Evolutionary conservation across 768 basidiomycete species (phyloP).

Genomic region (Mycena venus): DNA sequence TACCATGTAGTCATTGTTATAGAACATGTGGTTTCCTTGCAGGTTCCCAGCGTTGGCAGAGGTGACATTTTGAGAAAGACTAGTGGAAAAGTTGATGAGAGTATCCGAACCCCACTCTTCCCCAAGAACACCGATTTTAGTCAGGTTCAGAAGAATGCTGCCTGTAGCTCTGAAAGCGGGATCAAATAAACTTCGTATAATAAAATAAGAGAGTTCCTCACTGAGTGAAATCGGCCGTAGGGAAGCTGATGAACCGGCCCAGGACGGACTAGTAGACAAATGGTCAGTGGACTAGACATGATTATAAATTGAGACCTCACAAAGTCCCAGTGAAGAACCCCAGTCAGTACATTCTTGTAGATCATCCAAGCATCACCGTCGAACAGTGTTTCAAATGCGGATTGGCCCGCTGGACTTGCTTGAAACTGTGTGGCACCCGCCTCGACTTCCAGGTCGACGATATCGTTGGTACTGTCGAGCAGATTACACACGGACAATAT

Average conservation of each 20-base stretch:
- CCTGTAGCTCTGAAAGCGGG: conserved; percentile 60
- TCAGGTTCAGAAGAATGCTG: conserved; percentile 70
- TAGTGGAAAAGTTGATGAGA: conserved; percentile 54
- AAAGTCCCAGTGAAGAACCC: conserved; percentile 79
- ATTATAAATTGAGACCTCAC: conserved; percentile 52
- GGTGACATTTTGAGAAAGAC: conserved; percentile 49
- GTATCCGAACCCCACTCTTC: conserved; percentile 62
- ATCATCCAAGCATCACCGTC: conserved; percentile 81
- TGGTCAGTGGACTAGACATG: conserved; percentile 3
- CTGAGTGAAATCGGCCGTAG: conserved; percentile 61
- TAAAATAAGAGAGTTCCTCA: conserved; percentile 35
- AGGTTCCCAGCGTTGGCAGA: conserved; percentile 69
- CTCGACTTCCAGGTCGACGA: conserved; percentile 71
- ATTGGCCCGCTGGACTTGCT: conserved; percentile 55
- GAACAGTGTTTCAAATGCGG: conserved; percentile 68
- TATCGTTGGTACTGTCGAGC: conserved; percentile 66
- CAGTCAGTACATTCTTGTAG: conserved; percentile 67
- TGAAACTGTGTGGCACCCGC: conserved; percentile 71
- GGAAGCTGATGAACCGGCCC: conserved; percentile 77
- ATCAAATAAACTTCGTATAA: neutral
- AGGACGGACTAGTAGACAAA: conserved; percentile 64
- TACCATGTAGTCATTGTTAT: conserved; percentile 79
- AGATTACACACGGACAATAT: neutral
- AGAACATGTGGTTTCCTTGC: conserved; percentile 74
- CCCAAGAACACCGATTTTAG: conserved; percentile 63